Evolutionary conservation across 2,329 filamentous ascomycete species (phyloP).

Genomic region (Ceratocystis smalleyi): DNA sequence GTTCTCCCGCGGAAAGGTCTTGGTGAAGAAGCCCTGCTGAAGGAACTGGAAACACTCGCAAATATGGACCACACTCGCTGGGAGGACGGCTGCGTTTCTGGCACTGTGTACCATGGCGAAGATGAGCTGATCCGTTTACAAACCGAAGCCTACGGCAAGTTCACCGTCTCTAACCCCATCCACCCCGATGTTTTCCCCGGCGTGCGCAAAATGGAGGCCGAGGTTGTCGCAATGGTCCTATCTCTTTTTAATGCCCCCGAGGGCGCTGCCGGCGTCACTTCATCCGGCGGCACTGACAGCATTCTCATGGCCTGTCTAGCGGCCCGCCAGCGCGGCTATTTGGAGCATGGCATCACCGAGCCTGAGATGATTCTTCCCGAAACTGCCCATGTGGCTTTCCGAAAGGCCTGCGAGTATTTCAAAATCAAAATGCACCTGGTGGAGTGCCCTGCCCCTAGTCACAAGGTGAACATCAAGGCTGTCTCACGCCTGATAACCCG

Average conservation of each 20-base stretch:
- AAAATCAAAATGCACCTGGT: constrained; percentile 89
- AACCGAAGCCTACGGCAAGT: constrained; percentile 82
- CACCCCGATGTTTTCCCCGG: constrained; percentile 97
- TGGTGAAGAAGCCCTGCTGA: constrained; percentile 59
- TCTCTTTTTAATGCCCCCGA: constrained; percentile 76
- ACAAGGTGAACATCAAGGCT: constrained; percentile 66
- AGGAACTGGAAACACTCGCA: constrained; percentile 63
- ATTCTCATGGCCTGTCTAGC: constrained; percentile 91
- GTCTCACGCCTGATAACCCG: constrained; percentile 79
- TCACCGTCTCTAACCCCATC: constrained; percentile 90
- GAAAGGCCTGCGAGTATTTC: constrained; percentile 90
- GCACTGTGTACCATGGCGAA: constrained; percentile 92
- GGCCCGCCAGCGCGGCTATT: constrained; percentile 75
- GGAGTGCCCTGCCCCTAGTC: constrained; percentile 64
- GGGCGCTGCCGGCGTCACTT: constrained; percentile 76
- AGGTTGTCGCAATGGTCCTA: constrained; percentile 90
- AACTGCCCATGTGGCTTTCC: constrained; percentile 90
- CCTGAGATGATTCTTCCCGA: constrained; percentile 96
- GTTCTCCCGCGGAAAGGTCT: constrained; percentile 71
- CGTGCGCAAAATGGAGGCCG: constrained; percentile 97
- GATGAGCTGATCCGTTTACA: constrained; percentile 68
- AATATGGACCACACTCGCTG: constrained; percentile 87
- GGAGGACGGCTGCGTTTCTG: constrained; percentile 90
- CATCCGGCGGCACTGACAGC: constrained; percentile 85
- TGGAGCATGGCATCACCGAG: constrained; percentile 73